These are phyloP conservation scores for Acer saccharum DNA, from an alignment of 345 rosid species.

Conservation along the genomic window DNA sequence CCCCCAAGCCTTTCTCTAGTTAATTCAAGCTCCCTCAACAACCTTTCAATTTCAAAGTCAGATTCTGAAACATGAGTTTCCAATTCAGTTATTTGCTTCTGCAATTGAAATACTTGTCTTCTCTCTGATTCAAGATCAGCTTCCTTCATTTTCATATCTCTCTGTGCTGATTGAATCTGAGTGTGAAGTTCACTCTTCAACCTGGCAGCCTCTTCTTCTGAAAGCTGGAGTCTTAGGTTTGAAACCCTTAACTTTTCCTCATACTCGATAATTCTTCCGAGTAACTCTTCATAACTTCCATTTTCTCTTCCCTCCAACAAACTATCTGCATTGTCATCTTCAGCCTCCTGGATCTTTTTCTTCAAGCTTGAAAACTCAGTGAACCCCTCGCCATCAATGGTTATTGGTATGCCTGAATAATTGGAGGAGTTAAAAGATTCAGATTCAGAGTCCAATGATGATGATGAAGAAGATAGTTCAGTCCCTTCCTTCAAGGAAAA, in stretches of 20 bases:
- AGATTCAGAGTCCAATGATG: constrained; percentile 72
- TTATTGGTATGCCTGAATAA: constrained; percentile 33
- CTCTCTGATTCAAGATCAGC: constrained; percentile 40
- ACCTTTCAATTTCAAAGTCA: constrained; percentile 18
- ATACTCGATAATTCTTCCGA: constrained; percentile 26
- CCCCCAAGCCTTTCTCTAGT: constrained; percentile 29
- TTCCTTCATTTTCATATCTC: constrained; percentile 27
- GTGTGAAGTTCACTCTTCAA: constrained; percentile 46
- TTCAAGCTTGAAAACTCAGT: constrained; percentile 33
- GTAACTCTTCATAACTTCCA: constrained; percentile 42
- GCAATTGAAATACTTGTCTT: constrained; percentile 29
- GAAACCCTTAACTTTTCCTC: constrained; percentile 56
- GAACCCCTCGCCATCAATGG: constrained; percentile 28
- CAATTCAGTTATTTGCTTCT: constrained; percentile 35
- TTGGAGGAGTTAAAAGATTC: constrained; percentile 64
- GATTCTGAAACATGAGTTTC: constrained; percentile 38
- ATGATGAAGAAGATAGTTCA: constrained; percentile 51
- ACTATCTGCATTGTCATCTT: constrained; percentile 36
- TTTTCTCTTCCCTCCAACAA: constrained; percentile 24
- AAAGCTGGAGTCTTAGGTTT: constrained; percentile 44
- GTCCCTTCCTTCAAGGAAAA: constrained; percentile 56
- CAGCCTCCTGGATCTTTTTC: constrained; percentile 27
- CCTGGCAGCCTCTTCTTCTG: constrained; percentile 58
- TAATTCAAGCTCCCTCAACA: constrained; percentile 40
- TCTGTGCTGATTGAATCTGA: constrained; percentile 42